Evolutionary conservation across 225 moss, liverwort and hornwort genomes (phyloP).

Genomic region (Antitrichia curtipendula): DNA sequence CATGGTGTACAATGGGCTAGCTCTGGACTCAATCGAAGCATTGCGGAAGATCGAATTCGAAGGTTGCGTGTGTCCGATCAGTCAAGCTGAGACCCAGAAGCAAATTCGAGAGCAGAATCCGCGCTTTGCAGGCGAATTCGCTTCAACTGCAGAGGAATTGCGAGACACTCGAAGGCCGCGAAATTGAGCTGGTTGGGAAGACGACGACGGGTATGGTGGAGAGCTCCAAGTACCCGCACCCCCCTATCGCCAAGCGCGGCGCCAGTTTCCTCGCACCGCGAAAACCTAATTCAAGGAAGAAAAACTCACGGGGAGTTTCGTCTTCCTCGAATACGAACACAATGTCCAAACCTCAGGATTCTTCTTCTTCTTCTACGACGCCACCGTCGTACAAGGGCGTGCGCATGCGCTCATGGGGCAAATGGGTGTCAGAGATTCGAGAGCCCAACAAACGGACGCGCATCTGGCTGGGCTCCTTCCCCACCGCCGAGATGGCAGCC

Average conservation of each 20-base stretch:
- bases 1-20: neutral
- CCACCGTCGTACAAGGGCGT: conserved; percentile 16
- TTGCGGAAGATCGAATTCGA: neutral
- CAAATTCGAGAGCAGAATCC: neutral
- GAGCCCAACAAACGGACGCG: conserved; percentile 35
- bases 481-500: neutral
- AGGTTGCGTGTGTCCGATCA: neutral
- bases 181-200: neutral
- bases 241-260: neutral
- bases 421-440: conserved; percentile 32
- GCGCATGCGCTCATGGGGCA: conserved; percentile 31
- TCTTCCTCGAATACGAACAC: too few relatives aligned
- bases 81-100: neutral
- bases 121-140: neutral
- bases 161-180: neutral
- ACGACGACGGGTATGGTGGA: neutral
- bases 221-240: neutral
- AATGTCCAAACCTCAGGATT: neutral
- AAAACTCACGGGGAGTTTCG: neutral
- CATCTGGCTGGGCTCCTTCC: conserved; percentile 25
- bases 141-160: neutral
- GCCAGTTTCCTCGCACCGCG: neutral
- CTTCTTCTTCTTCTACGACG: neutral
- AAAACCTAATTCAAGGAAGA: neutral
- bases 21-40: neutral